Evolutionary conservation across 2,329 filamentous ascomycete species (phyloP).

Genomic region (Arachnomyces sp.): DNA sequence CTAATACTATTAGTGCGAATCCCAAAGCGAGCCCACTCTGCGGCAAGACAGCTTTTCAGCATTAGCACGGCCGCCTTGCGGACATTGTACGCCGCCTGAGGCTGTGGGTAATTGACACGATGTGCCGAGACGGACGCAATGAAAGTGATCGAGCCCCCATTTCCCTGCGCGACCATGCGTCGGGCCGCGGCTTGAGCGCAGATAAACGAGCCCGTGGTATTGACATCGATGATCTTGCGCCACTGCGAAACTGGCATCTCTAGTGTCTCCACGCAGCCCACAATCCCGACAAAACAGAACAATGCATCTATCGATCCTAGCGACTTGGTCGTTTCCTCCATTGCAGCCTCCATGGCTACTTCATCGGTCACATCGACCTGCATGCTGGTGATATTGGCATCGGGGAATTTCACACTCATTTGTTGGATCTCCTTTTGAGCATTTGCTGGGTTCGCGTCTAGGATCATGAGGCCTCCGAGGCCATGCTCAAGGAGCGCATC

Average conservation of each 20-base stretch:
- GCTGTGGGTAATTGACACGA: conserved; percentile 63
- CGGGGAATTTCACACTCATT: conserved; percentile 51
- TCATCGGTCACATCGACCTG: conserved; percentile 55
- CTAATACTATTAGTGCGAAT: conserved; percentile 64
- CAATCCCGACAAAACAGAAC: conserved; percentile 62
- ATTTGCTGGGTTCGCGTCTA: conserved; percentile 48
- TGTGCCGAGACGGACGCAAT: conserved; percentile 63
- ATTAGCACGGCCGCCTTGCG: conserved; percentile 61
- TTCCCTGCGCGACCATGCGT: conserved; percentile 46
- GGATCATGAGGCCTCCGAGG: conserved; percentile 49
- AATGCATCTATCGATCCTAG: conserved; percentile 51
- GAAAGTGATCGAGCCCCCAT: conserved; percentile 57
- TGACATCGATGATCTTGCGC: conserved; percentile 60
- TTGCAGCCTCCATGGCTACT: conserved; percentile 17
- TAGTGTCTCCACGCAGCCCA: conserved; percentile 54
- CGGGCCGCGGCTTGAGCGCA: conserved; percentile 56
- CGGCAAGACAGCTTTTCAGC: conserved; percentile 58
- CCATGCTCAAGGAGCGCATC: conserved; percentile 63
- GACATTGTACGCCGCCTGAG: conserved; percentile 65
- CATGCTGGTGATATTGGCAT: conserved; percentile 42
- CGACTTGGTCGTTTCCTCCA: conserved; percentile 11
- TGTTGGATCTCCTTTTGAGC: conserved; percentile 36
- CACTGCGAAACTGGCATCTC: conserved; percentile 54
- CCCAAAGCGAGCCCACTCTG: conserved; percentile 64
- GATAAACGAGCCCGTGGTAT: conserved; percentile 64